Evolutionary conservation across 2,329 filamentous ascomycete species (phyloP).

Genomic region (Beauveria caledonica): DNA sequence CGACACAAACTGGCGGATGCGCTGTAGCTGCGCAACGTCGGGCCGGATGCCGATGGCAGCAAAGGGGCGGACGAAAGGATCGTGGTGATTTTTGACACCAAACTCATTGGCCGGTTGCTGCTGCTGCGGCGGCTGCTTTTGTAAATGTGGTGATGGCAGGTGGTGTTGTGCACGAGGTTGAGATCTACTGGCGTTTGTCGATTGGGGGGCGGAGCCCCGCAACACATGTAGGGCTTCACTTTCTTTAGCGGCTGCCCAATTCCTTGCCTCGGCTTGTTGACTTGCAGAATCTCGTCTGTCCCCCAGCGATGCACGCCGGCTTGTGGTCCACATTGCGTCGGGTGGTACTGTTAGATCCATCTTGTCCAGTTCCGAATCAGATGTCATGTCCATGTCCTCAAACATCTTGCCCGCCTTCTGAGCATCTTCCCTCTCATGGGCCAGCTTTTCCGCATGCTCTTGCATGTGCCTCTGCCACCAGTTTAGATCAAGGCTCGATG

Average conservation of each 20-base stretch:
- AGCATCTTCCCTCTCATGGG: conserved; percentile 26
- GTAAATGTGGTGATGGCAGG: background rate
- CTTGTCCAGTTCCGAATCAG: conserved; percentile 35
- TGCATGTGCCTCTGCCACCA: conserved; percentile 81
- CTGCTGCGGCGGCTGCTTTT: conserved; percentile 1
- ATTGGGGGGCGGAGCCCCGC: conserved; percentile 7
- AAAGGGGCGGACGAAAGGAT: conserved; percentile 37
- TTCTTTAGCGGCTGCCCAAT: conserved; percentile 18
- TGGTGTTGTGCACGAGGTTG: conserved; percentile 7
- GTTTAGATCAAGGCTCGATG: conserved; percentile 52
- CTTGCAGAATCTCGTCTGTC: conserved; percentile 22
- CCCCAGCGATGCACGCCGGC: conserved; percentile 21
- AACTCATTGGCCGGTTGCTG: conserved; percentile 21
- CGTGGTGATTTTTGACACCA: conserved; percentile 29
- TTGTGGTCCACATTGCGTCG: conserved; percentile 35
- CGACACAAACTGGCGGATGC: conserved; percentile 46
- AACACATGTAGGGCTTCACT: conserved; percentile 8
- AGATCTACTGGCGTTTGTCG: conserved; percentile 6
- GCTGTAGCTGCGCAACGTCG: conserved; percentile 33
- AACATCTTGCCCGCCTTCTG: conserved; percentile 11
- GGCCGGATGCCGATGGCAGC: conserved; percentile 30
- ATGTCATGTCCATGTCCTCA: conserved; percentile 23
- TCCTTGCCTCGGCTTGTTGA: conserved; percentile 16
- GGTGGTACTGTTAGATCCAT: conserved; percentile 33
- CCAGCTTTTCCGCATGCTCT: conserved; percentile 60